phyloP scores from a whole-genome alignment of 352 stramenopile species.

The Globisporangium abappressorium region DNA sequence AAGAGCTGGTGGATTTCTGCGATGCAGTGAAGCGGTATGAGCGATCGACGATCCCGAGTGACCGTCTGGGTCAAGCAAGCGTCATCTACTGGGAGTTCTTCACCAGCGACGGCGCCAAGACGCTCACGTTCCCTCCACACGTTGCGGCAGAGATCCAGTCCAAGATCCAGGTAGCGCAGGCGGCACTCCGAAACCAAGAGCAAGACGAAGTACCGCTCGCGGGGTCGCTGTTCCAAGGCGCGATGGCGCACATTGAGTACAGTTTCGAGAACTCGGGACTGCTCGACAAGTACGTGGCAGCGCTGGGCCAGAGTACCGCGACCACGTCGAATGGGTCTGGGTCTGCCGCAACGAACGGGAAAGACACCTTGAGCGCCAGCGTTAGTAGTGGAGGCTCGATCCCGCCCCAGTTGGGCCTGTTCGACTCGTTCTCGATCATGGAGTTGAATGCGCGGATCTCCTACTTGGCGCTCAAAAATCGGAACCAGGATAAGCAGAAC shows the following conservation, averaged over 20 bases:
- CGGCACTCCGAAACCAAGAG: constrained; percentile 21
- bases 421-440: constrained; percentile 87
- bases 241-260: constrained; percentile 65
- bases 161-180: constrained; percentile 64
- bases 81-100: constrained; percentile 87
- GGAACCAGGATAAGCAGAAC: constrained; percentile 36
- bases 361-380: constrained; percentile 15
- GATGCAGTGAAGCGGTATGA: constrained; percentile 85
- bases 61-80: constrained; percentile 70
- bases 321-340: not conserved
- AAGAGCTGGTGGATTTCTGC: constrained; percentile 77
- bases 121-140: constrained; percentile 55
- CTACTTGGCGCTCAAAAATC: constrained; percentile 45
- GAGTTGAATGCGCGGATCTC: constrained; percentile 82
- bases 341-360: constrained; percentile 10
- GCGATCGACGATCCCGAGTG: constrained; percentile 55
- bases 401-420: constrained; percentile 72
- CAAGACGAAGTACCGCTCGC: constrained; percentile 23
- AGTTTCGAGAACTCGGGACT: constrained; percentile 66
- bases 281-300: constrained; percentile 77
- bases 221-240: constrained; percentile 66
- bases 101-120: constrained; percentile 51
- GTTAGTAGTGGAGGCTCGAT: constrained; percentile 26
- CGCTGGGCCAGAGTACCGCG: constrained; percentile 46
- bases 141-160: constrained; percentile 54